phyloP scores from a whole-genome alignment of 1,139 yeast genomes.

The Taphrina populina region DNA sequence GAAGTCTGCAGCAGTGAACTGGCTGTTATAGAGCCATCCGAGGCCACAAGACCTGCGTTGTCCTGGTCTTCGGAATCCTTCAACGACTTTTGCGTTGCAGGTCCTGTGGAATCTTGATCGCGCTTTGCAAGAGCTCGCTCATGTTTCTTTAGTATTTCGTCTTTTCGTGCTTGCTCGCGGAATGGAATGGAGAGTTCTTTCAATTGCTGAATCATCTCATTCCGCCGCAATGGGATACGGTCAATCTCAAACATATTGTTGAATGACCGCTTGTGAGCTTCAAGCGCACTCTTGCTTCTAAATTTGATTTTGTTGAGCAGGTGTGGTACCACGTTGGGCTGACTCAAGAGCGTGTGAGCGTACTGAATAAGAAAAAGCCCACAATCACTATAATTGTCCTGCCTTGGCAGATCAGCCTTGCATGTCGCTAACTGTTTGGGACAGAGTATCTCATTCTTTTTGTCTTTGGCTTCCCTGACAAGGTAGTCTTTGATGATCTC shows the following conservation, averaged over 20 bases:
- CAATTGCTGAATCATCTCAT: slow-evolving; percentile 26
- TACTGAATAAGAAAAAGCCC: slow-evolving; percentile 90
- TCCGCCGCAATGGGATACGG: slow-evolving; percentile 19
- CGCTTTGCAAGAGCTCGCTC: slow-evolving; percentile 2
- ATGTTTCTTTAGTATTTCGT: not conserved
- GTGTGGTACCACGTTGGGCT: slow-evolving; percentile 46
- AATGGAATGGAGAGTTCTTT: slow-evolving; percentile 2
- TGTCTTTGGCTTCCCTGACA: slow-evolving; percentile 69
- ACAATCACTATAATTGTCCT: slow-evolving; percentile 88
- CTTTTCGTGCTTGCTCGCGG: slow-evolving; percentile 3
- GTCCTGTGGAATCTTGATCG: not conserved
- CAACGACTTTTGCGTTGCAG: not conserved
- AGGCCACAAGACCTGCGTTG: too few relatives aligned
- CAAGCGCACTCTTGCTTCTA: slow-evolving; percentile 2
- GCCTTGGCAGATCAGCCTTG: slow-evolving; percentile 71
- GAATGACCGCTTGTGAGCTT: slow-evolving; percentile 15
- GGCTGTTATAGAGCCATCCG: too few relatives aligned
- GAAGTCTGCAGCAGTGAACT: too few relatives aligned
- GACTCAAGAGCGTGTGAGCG: slow-evolving; percentile 60
- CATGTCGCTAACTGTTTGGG: slow-evolving; percentile 50
- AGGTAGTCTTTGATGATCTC: slow-evolving; percentile 62
- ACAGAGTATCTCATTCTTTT: slow-evolving; percentile 53
- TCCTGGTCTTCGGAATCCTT: too few relatives aligned
- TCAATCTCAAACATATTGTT: slow-evolving; percentile 15
- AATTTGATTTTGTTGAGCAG: not conserved